Evolutionary conservation across 129 eudicot genomes (phyloP).

Genomic region (Flaveria sonorensis): DNA sequence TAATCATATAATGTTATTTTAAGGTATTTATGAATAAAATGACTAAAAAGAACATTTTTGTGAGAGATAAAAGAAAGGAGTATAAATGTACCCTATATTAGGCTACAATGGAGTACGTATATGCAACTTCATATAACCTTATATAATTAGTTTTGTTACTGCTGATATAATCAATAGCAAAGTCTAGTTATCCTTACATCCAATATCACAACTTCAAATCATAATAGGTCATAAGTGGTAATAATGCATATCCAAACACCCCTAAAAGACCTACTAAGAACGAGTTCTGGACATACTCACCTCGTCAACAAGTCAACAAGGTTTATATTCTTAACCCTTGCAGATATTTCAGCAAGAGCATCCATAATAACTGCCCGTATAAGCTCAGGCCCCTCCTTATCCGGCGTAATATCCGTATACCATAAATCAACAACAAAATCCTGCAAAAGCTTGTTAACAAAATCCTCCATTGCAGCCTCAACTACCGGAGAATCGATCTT

Average conservation of each 20-base stretch:
- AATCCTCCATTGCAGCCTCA: constrained; percentile 87
- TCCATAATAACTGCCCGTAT: constrained; percentile 76
- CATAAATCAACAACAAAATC: constrained; percentile 90
- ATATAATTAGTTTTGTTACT: neutral
- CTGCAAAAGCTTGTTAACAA: constrained; percentile 72
- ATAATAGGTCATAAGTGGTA: neutral
- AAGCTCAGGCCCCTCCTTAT: constrained; percentile 85
- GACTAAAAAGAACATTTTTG: neutral
- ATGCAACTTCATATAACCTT: neutral
- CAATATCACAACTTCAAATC: neutral
- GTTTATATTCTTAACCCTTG: constrained; percentile 81
- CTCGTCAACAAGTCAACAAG: constrained; percentile 94
- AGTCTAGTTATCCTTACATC: neutral
- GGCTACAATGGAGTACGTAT: neutral
- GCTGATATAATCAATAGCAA: neutral
- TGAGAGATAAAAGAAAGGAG: neutral
- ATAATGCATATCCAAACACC: constrained; percentile 23
- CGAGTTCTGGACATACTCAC: constrained; percentile 38
- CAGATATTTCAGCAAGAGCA: constrained; percentile 90
- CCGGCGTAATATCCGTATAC: constrained; percentile 90
- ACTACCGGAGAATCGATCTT: constrained; percentile 83
- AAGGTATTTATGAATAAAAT: neutral
- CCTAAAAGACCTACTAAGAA: neutral
- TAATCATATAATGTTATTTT: neutral
- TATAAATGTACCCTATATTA: neutral